phyloP scores from a whole-genome alignment of 352 stramenopile species.

The Aphanomyces invadans region DNA sequence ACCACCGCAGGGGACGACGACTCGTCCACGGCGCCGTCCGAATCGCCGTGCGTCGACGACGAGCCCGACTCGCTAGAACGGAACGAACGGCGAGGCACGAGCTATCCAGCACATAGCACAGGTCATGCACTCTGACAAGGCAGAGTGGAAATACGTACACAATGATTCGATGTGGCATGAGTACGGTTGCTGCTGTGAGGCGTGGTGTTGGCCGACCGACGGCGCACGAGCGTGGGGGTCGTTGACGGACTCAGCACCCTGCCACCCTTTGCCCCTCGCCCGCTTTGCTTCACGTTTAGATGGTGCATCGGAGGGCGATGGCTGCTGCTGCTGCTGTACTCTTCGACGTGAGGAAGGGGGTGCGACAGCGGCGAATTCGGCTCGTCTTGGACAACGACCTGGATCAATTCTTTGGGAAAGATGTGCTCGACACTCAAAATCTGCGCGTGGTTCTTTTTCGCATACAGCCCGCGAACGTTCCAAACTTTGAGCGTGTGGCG shows the following conservation, averaged over 20 bases:
- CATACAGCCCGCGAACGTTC: constrained; percentile 23
- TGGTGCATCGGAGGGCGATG: background rate
- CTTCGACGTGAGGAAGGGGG: no score
- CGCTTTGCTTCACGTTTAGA: background rate
- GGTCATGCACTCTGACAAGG: background rate
- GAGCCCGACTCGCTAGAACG: background rate
- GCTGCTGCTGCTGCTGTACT: background rate
- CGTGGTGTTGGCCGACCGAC: no score
- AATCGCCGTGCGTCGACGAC: background rate
- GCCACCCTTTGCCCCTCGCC: background rate
- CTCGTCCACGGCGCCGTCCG: background rate
- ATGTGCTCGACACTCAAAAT: constrained; percentile 71
- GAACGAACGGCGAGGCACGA: background rate
- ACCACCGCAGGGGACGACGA: background rate
- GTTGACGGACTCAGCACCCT: background rate
- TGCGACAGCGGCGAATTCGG: background rate
- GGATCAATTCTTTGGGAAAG: constrained; percentile 53
- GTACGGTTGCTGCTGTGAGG: no score
- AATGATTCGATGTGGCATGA: no score
- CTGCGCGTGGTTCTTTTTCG: constrained; percentile 48
- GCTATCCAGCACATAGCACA: background rate
- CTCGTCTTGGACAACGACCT: constrained; percentile 55
- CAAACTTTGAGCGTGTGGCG: constrained; percentile 4
- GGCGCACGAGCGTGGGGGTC: background rate
- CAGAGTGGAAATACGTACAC: no score